Conservation (phyloP, 2,329 filamentous ascomycete genomes). For the Aspergillus sp. region DNA sequence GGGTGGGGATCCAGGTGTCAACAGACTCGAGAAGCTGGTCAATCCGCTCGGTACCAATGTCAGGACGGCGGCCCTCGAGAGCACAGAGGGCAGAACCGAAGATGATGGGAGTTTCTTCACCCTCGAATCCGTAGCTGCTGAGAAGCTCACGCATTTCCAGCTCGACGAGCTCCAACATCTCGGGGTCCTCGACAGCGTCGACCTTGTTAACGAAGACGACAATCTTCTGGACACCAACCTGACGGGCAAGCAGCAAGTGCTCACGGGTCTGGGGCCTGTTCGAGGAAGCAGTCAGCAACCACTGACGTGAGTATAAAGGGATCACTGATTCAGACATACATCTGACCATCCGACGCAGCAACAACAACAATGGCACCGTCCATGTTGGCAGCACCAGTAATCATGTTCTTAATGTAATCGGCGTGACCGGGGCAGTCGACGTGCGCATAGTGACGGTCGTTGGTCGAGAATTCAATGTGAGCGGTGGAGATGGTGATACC, state of each 20-base stretch:
- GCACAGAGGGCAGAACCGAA: constrained; percentile 96
- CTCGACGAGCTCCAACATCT: constrained; percentile 99
- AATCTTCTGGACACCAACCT: constrained; percentile 96
- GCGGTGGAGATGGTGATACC: constrained; percentile 99
- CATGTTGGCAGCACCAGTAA: constrained; percentile 99
- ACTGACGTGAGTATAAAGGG: not conserved
- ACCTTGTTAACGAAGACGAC: constrained; percentile 99
- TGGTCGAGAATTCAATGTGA: constrained; percentile 97
- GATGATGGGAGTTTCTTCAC: constrained; percentile 94
- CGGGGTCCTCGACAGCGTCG: constrained; percentile 91
- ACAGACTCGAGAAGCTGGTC: constrained; percentile 86
- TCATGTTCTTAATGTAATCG: constrained; percentile 99
- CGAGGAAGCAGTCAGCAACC: not conserved
- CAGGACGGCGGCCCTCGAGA: constrained; percentile 74
- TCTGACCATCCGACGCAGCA: constrained; percentile 95
- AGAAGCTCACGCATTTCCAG: constrained; percentile 99
- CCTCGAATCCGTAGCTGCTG: constrained; percentile 88
- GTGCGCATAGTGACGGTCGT: constrained; percentile 93
- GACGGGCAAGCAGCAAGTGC: constrained; percentile 92
- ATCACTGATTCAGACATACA: constrained; percentile 46
- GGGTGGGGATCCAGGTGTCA: constrained; percentile 94
- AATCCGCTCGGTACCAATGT: constrained; percentile 82
- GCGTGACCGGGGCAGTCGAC: constrained; percentile 99
- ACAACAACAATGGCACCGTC: constrained; percentile 98
- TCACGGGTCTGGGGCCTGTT: constrained; percentile 86